These are phyloP conservation scores for Hysterangium stoloniferum DNA, from an alignment of 768 basidiomycete genomes.

Conservation along the genomic window DNA sequence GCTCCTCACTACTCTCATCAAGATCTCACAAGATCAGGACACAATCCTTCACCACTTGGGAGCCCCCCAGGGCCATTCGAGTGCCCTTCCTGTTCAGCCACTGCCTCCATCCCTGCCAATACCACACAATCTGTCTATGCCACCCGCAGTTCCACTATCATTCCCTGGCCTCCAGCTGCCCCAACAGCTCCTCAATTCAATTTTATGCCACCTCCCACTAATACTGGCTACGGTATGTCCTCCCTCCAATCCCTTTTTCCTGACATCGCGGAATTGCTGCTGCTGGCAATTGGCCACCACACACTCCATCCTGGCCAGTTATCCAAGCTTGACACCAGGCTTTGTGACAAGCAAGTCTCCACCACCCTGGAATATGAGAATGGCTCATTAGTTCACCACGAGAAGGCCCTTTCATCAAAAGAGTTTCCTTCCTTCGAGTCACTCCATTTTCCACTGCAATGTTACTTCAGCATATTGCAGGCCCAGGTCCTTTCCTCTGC, in stretches of 20 bases:
- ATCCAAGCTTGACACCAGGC: neutral
- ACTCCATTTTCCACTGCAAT: neutral
- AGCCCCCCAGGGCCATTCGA: too few relatives aligned
- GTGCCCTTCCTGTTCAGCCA: too few relatives aligned
- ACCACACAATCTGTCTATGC: too few relatives aligned
- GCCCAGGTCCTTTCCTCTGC: neutral
- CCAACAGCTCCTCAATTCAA: too few relatives aligned
- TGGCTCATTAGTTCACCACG: neutral
- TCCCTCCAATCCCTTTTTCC: neutral
- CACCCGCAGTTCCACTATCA: too few relatives aligned
- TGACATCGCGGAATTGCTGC: neutral
- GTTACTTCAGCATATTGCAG: neutral
- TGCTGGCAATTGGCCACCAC: neutral
- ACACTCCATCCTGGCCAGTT: neutral
- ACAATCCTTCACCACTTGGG: too few relatives aligned
- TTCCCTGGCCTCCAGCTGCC: too few relatives aligned
- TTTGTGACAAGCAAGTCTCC: neutral
- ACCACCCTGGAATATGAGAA: neutral
- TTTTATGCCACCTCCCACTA: too few relatives aligned
- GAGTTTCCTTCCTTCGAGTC: neutral
- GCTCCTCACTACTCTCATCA: too few relatives aligned
- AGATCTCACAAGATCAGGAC: too few relatives aligned
- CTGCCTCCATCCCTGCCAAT: too few relatives aligned
- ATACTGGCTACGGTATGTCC: neutral
- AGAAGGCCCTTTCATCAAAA: neutral